phyloP scores from a whole-genome alignment of 305 asterid genomes.

The Solanum hybrid region DNA sequence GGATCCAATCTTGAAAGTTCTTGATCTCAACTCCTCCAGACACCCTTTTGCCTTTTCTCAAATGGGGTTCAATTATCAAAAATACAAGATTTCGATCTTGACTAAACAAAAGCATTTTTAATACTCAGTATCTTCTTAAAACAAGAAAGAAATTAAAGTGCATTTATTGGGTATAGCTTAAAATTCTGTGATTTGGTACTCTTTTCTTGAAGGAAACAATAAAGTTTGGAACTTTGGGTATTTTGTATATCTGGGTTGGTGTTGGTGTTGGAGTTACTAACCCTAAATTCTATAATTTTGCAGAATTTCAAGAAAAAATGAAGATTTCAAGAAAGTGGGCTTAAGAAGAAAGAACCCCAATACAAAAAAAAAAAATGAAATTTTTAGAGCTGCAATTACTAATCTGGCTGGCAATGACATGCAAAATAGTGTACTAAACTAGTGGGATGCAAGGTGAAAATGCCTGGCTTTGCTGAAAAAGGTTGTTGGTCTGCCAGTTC shows the following conservation, averaged over 20 bases:
- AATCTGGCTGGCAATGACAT: conserved; percentile 25
- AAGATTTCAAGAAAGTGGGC: conserved; percentile 22
- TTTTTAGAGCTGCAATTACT: background rate
- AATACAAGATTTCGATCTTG: conserved; percentile 11
- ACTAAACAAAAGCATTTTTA: conserved; percentile 16
- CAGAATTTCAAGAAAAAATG: conserved; percentile 15
- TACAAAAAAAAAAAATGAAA: background rate
- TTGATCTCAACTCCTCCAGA: conserved; percentile 24
- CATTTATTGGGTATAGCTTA: conserved; percentile 20
- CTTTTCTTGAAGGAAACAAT: conserved; percentile 9
- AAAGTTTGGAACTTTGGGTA: conserved; percentile 19
- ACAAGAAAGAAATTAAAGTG: conserved; percentile 21
- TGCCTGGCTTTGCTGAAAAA: conserved; percentile 53
- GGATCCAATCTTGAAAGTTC: conserved; percentile 41
- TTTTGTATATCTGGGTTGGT: conserved; percentile 14
- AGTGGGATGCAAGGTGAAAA: conserved; percentile 20
- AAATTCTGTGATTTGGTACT: conserved; percentile 9
- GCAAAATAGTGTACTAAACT: conserved; percentile 10
- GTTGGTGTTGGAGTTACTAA: conserved; percentile 5
- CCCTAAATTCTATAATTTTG: conserved; percentile 24
- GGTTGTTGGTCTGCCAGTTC: conserved; percentile 11
- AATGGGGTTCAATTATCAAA: conserved; percentile 7
- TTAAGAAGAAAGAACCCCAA: background rate
- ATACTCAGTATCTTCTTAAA: conserved; percentile 8
- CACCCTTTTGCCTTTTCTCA: conserved; percentile 14